Evolutionary conservation across 2,329 filamentous ascomycete genomes (phyloP).

Genomic region (Claviceps fusiformis): DNA sequence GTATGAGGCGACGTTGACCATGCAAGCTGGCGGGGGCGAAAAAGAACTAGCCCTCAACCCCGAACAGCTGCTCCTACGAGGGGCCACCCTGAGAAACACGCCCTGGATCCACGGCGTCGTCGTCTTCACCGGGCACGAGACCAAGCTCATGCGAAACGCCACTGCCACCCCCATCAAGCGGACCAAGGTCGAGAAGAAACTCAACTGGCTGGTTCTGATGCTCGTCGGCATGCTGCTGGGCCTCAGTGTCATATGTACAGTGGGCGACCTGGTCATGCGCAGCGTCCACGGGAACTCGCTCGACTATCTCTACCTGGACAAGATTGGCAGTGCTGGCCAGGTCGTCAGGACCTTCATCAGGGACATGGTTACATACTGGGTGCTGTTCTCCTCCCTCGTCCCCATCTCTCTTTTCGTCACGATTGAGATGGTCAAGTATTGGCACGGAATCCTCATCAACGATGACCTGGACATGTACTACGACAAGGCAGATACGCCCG

Average conservation of each 20-base stretch:
- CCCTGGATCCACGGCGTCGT: slow-evolving; percentile 95
- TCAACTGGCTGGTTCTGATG: slow-evolving; percentile 87
- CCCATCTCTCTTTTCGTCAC: slow-evolving; percentile 98
- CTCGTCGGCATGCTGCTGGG: slow-evolving; percentile 71
- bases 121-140: slow-evolving; percentile 88
- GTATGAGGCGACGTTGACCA: slow-evolving; percentile 89
- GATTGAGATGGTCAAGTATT: slow-evolving; percentile 95
- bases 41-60: slow-evolving; percentile 83
- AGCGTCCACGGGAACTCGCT: slow-evolving; percentile 49
- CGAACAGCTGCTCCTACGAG: slow-evolving; percentile 84
- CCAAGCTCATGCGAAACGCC: slow-evolving; percentile 96
- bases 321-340: slow-evolving; percentile 37
- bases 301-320: slow-evolving; percentile 56
- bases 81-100: slow-evolving; percentile 87
- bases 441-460: slow-evolving; percentile 93
- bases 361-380: slow-evolving; percentile 97
- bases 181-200: slow-evolving; percentile 85
- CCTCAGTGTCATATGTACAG: slow-evolving; percentile 78
- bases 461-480: slow-evolving; percentile 98
- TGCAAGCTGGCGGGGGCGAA: slow-evolving; percentile 80
- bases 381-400: slow-evolving; percentile 89
- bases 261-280: slow-evolving; percentile 76
- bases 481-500: slow-evolving; percentile 85
- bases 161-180: slow-evolving; percentile 96
- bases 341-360: slow-evolving; percentile 73